Conservation (phyloP, 768 basidiomycete genomes). For the Strobilomyces dryophilus region DNA sequence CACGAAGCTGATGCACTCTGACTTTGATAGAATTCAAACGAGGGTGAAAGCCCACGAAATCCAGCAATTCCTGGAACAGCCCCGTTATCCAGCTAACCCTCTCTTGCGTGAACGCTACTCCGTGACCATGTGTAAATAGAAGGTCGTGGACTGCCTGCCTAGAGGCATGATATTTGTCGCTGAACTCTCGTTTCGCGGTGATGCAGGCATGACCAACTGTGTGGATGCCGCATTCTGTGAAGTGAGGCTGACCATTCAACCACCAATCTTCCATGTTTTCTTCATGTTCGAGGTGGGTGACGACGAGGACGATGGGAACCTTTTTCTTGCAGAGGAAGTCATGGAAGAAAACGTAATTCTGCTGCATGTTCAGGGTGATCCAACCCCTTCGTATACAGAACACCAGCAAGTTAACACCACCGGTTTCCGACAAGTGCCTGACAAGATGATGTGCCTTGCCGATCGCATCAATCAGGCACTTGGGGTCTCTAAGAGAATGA, state of each 20-base stretch:
- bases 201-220: not conserved
- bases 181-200: not conserved
- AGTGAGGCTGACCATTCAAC: not conserved
- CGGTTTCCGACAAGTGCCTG: not conserved
- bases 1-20: not conserved
- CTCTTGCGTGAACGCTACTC: not conserved
- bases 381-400: not conserved
- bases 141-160: not conserved
- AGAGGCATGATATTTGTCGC: not conserved
- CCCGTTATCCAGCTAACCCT: not conserved
- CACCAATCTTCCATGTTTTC: not conserved
- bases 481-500: not conserved
- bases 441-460: not conserved
- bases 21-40: not conserved
- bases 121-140: not conserved
- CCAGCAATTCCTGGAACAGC: not conserved
- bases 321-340: not conserved
- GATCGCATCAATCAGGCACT: not conserved
- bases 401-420: not conserved
- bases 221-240: not conserved
- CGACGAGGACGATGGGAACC: not conserved
- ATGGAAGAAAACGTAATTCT: not conserved
- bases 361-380: not conserved
- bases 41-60: not conserved
- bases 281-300: not conserved